These are phyloP conservation scores for Scutellaria barbata DNA, from an alignment of 257 asterid species.

Conservation along the genomic window DNA sequence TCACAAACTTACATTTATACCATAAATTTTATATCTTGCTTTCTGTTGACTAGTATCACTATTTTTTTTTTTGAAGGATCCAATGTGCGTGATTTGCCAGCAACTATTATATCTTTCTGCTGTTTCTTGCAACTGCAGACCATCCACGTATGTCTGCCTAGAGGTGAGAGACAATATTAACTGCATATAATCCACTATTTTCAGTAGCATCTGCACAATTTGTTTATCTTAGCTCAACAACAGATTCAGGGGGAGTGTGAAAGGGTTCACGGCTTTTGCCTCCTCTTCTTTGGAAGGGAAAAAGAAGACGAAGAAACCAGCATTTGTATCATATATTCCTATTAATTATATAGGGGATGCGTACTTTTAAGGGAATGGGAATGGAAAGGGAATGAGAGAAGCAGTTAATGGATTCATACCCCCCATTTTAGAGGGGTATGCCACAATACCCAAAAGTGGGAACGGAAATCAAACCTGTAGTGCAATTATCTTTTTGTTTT, in stretches of 20 bases:
- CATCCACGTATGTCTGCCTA: slow-evolving; percentile 78
- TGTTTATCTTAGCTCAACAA: not conserved
- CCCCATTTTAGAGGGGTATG: too few relatives aligned
- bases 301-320: not conserved
- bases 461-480: too few relatives aligned
- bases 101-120: slow-evolving; percentile 89
- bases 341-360: not conserved
- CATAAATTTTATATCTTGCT: slow-evolving; percentile 19
- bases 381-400: too few relatives aligned
- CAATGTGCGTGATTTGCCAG: slow-evolving; percentile 87
- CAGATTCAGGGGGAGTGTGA: not conserved
- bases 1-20: slow-evolving; percentile 18
- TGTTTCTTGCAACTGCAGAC: slow-evolving; percentile 84
- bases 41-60: slow-evolving; percentile 38
- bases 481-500: too few relatives aligned
- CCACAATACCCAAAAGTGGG: too few relatives aligned
- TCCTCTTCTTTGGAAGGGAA: not conserved
- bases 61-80: slow-evolving; percentile 65
- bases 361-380: too few relatives aligned
- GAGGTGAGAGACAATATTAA: slow-evolving; percentile 65
- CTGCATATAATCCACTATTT: slow-evolving; percentile 23
- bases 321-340: not conserved
- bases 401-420: too few relatives aligned
- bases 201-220: slow-evolving; percentile 12
- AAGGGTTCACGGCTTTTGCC: not conserved